phyloP scores from a whole-genome alignment of 495 filamentous ascomycete genomes.

The Lepidopterella palustris region DNA sequence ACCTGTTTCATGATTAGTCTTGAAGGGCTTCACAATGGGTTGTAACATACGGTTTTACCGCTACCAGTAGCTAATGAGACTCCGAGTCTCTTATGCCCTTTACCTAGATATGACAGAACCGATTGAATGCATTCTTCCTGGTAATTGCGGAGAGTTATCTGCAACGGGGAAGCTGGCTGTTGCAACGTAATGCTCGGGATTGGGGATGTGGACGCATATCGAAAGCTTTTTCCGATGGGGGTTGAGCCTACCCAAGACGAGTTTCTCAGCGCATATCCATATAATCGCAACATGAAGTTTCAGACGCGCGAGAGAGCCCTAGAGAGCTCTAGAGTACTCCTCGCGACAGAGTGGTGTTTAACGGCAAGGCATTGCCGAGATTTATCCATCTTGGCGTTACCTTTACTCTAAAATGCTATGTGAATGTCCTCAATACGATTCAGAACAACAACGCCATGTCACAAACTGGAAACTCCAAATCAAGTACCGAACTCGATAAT shows the following conservation, averaged over 20 bases:
- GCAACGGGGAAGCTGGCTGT: slow-evolving; percentile 10
- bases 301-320: neutral
- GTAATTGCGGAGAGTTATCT: slow-evolving; percentile 38
- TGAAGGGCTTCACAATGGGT: neutral
- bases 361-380: slow-evolving; percentile 8
- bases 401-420: neutral
- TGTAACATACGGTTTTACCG: slow-evolving; percentile 71
- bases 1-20: slow-evolving; percentile 47
- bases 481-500: neutral
- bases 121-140: slow-evolving; percentile 66
- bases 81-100: slow-evolving; percentile 75
- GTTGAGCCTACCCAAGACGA: neutral
- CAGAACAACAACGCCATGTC: neutral
- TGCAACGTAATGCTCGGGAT: neutral
- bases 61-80: slow-evolving; percentile 87
- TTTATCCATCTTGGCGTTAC: slow-evolving; percentile 15
- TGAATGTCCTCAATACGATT: no score
- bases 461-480: no score
- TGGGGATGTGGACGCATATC: slow-evolving; percentile 9
- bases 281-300: slow-evolving; percentile 21
- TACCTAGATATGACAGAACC: slow-evolving; percentile 61
- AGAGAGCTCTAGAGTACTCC: neutral
- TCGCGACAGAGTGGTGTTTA: neutral
- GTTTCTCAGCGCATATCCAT: slow-evolving; percentile 19
- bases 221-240: neutral